Percentiles rank a stretch among this genome's conserved stretches.
Evolutionary conservation across 306 rosid species (phyloP).

Genomic region (Corylus americana): DNA sequence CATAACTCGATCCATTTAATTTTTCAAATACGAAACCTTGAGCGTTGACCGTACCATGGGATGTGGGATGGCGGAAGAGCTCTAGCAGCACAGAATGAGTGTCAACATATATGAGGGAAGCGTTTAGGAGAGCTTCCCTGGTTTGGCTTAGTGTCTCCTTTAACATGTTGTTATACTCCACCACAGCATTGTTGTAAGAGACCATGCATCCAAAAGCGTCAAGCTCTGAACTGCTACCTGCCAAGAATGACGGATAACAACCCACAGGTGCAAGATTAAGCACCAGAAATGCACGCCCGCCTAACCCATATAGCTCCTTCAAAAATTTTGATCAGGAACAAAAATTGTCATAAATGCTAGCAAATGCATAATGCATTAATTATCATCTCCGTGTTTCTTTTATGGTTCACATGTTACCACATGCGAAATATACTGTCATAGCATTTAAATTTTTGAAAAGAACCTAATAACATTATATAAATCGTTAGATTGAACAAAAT

Average conservation of each 20-base stretch:
- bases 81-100: slow-evolving; percentile 52
- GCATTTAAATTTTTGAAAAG: no score
- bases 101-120: slow-evolving; percentile 68
- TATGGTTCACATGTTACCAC: no score
- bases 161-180: slow-evolving; percentile 57
- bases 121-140: slow-evolving; percentile 46
- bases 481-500: no score
- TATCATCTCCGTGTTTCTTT: no score
- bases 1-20: no score
- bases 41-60: slow-evolving; percentile 47
- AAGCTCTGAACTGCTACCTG: slow-evolving; percentile 44
- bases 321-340: slow-evolving; percentile 28
- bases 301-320: slow-evolving; percentile 68
- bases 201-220: slow-evolving; percentile 70
- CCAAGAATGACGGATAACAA: slow-evolving; percentile 69
- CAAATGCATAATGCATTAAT: neutral
- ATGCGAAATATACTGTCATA: no score
- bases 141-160: slow-evolving; percentile 39
- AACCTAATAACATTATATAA: no score
- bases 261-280: slow-evolving; percentile 83
- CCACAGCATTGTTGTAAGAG: slow-evolving; percentile 65
- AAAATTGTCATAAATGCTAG: neutral
- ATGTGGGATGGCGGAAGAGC: slow-evolving; percentile 60
- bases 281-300: slow-evolving; percentile 68
- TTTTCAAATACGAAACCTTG: neutral